Evolutionary conservation across 140 eudicot genomes (phyloP).

Genomic region (Stevia rebaudiana): DNA sequence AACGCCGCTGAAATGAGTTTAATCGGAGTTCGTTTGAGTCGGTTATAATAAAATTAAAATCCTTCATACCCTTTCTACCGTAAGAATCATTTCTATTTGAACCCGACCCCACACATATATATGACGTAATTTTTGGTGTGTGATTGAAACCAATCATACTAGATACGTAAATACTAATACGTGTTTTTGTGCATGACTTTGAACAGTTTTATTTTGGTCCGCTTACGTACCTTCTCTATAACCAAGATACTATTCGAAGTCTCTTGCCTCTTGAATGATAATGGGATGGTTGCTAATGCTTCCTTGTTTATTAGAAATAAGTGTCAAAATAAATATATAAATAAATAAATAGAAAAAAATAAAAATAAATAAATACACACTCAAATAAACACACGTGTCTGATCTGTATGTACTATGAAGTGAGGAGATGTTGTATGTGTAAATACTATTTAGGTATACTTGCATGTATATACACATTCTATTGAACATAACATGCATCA

Average conservation of each 20-base stretch:
- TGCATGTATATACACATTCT: not conserved
- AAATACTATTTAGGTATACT: not conserved
- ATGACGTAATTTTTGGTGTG: too few species aligned
- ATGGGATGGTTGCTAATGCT: slow-evolving; percentile 38
- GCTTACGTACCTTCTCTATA: slow-evolving; percentile 27
- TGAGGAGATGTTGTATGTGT: not conserved
- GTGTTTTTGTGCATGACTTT: too few species aligned
- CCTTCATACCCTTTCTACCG: too few species aligned
- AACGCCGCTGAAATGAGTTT: too few species aligned
- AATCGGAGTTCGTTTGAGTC: too few species aligned
- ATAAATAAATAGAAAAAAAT: too few species aligned
- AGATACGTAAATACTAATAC: too few species aligned
- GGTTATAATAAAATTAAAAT: too few species aligned
- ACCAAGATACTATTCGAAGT: slow-evolving; percentile 29
- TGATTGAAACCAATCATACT: too few species aligned
- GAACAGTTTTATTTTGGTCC: too few species aligned
- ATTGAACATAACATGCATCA: not conserved
- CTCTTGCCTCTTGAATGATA: slow-evolving; percentile 41
- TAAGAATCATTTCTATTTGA: too few species aligned
- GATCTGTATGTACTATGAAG: not conserved
- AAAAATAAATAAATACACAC: not conserved
- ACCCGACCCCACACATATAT: too few species aligned
- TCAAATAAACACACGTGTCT: not conserved
- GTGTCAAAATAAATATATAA: not conserved
- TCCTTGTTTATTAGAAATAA: slow-evolving; percentile 21